Base-by-base conservation (phyloP, 768 basidiomycete species). In the Lyophyllum decastes region DNA sequence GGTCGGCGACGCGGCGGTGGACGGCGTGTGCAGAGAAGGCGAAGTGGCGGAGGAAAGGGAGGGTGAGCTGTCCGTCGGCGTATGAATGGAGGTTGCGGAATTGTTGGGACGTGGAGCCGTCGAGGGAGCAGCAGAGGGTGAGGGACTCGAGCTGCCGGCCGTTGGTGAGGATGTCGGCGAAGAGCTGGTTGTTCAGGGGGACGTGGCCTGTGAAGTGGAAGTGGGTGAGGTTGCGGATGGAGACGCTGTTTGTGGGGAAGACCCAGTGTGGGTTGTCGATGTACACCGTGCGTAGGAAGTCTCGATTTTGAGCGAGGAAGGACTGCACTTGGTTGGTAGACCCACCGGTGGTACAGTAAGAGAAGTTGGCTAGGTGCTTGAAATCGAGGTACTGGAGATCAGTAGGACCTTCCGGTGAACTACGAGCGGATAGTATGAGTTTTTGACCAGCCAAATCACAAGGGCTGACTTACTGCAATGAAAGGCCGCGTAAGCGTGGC, bases 21-120 rank as follows among this genome's bases (percentile, higher is more conserved):
- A 83, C 65, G 2, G 66, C 68, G n/a, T 72, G 67, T 17, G 85
- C 76, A 12, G 75, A 75, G 62, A 91, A 79, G 1, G 82, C 75
- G 65, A 91, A 89, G 66, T 88, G 81, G 2, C 81, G 79, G 5
- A 91, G 78, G 74, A 87, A 85, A 10, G 87, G 88, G 2, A 89
- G 77, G 1, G 75, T 72, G 41, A 34, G 33, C 21, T 52, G 52
- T 7, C 40, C 52, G 35, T 41, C 24, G 11, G 45, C 52, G 21
- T 56, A 62, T 2, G 64, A 46, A 5, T 66, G 64, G n/a, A 72
- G 67, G 2, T 74, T 64, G 21, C 83, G 75, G 70, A 89, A 88
- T 57, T 80, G 71, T 0, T 77, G 72, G 6, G 84, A 83, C 0
- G 76, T 73, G 0, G 73, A 61, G 59, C 82, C 83, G 55, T 86